Conservation (phyloP, 306 rosid genomes). For the Phaseolus lunatus region DNA sequence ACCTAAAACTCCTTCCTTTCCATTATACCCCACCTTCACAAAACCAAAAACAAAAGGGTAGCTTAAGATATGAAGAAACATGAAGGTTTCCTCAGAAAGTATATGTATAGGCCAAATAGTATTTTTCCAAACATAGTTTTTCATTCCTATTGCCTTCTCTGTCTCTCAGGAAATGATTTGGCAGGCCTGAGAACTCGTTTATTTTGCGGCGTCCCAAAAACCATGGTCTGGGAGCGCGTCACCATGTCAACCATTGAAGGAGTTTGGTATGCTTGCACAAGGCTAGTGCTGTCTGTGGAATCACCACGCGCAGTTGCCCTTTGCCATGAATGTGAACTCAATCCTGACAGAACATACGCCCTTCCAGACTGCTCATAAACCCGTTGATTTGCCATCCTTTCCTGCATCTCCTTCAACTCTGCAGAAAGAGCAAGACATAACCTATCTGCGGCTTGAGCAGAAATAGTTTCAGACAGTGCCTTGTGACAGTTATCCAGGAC, state of each 20-base stretch:
- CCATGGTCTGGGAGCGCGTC: constrained; percentile 77
- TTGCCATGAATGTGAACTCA: constrained; percentile 97
- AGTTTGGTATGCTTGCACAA: constrained; percentile 85
- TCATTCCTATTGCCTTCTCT: constrained; percentile 48
- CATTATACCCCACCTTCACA: constrained; percentile 51
- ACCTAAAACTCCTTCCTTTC: constrained; percentile 55
- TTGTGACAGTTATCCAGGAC: constrained; percentile 67
- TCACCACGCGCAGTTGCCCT: constrained; percentile 96
- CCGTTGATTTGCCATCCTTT: constrained; percentile 83
- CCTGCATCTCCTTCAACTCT: constrained; percentile 92
- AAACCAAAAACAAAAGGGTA: constrained; percentile 38
- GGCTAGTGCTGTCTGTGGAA: constrained; percentile 79
- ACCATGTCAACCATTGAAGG: constrained; percentile 97
- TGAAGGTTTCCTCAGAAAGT: constrained; percentile 42
- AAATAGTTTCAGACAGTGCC: constrained; percentile 72
- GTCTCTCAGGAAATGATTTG: constrained; percentile 70
- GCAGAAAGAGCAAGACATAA: constrained; percentile 72
- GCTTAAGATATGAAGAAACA: constrained; percentile 49
- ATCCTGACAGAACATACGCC: constrained; percentile 91
- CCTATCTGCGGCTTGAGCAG: constrained; percentile 70
- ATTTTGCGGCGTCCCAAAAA: constrained; percentile 57
- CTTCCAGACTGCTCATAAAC: constrained; percentile 93
- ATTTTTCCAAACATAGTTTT: constrained; percentile 33
- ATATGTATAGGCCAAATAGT: constrained; percentile 46
- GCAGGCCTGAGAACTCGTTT: constrained; percentile 62